Conservation (phyloP, 352 stramenopile species). For the Pythium folliculosum region DNA sequence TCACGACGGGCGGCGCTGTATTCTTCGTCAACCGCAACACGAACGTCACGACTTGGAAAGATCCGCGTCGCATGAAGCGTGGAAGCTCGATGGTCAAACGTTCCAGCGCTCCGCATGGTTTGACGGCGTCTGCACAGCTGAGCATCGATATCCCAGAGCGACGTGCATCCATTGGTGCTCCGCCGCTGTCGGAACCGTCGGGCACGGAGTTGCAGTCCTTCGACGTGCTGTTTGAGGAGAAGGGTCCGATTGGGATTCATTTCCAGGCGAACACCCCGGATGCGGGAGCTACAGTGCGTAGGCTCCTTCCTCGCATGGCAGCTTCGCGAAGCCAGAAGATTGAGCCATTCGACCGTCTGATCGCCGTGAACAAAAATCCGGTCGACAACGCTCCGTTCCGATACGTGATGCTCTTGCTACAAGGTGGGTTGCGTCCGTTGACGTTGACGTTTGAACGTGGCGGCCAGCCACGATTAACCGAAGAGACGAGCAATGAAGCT, state of each 20-base stretch:
- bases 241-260: constrained; percentile 74
- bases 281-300: constrained; percentile 58
- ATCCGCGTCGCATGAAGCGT: constrained; percentile 44
- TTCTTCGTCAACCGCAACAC: constrained; percentile 83
- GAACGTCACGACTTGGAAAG: constrained; percentile 74
- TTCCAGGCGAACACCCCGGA: constrained; percentile 81
- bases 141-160: constrained; percentile 15
- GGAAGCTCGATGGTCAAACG: constrained; percentile 8
- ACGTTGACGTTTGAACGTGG: constrained; percentile 76
- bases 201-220: constrained; percentile 30
- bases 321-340: constrained; percentile 50
- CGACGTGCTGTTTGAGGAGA: constrained; percentile 78
- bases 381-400: constrained; percentile 74
- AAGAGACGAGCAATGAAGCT: neutral
- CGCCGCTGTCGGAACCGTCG: neutral
- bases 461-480: neutral
- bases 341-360: constrained; percentile 62
- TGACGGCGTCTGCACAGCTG: neutral
- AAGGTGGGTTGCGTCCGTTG: constrained; percentile 75
- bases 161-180: neutral
- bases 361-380: constrained; percentile 77
- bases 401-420: constrained; percentile 78
- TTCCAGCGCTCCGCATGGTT: constrained; percentile 8
- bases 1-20: constrained; percentile 61
- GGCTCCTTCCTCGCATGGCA: constrained; percentile 58